Base-by-base conservation (phyloP, 78 protist species). In the Speleostelium caveatum region DNA sequence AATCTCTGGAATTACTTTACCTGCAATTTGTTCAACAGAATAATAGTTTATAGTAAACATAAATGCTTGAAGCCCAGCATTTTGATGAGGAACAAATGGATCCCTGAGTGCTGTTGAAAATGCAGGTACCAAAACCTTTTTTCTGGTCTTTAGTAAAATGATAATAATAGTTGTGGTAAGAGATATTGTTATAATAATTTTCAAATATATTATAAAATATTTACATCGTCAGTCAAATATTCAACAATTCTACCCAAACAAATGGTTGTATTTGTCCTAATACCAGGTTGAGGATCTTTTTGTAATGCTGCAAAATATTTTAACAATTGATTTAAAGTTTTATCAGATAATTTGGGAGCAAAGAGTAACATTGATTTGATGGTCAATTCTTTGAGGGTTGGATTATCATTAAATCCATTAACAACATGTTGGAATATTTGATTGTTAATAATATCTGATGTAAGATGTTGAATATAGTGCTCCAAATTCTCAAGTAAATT, bases 251-350 rank as follows among this genome's bases (percentile, higher is more conserved):
- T 49, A 55, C 95, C 96, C 1, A 96, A 67, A 83, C 96, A 96
- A 56, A 96, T 88, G 32, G 98, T 94, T 2, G 96, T 95, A 65
- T 96, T 94, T 22, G 91, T 78, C 28, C 98, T 88, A 21, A 96
- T 93, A 32, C 96, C 94, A 5, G 95, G 94, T 58, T 79, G 94
- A 2, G n/a, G 69, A 69, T 94, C 98, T 51, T 91, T 77, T 67
- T 95, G 98, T 38, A 94, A 66, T 22, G 75, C 71, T n/a, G 98
- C 96, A 21, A 96, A 63, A 73, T 94, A 63, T 26, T 77, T 61
- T 32, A 93, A 33, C 2, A 96, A 36, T 33, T 75, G 83, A 58
- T 45, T 78, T 79, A 96, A 67, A 22, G 66, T 85, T 45, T 71
- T 73, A 22, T 86, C 95, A 26, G 72, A 49, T 12, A 92, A 39